Evolutionary conservation across 306 rosid species (phyloP).

Genomic region (Astragalus glycyphyllos): DNA sequence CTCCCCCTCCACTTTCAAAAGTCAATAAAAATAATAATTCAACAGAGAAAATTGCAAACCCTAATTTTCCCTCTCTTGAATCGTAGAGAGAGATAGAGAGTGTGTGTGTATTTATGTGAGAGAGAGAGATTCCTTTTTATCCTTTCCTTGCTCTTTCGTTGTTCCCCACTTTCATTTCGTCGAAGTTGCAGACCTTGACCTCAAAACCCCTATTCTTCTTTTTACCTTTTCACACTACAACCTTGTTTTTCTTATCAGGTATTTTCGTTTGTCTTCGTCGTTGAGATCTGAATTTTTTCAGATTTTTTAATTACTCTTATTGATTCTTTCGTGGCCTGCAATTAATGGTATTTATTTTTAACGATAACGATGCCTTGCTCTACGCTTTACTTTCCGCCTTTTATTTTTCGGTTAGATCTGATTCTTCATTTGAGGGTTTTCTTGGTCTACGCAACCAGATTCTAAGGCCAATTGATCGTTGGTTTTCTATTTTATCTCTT

Average conservation of each 20-base stretch:
- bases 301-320: not conserved
- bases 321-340: slow-evolving; percentile 33
- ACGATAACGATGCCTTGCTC: not conserved
- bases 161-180: slow-evolving; percentile 45
- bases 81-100: slow-evolving; percentile 14
- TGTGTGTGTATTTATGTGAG: not conserved
- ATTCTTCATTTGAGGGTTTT: not conserved
- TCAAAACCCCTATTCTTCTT: not conserved
- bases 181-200: slow-evolving; percentile 54
- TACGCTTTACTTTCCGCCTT: not conserved
- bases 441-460: slow-evolving; percentile 6
- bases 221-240: not conserved
- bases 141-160: slow-evolving; percentile 45
- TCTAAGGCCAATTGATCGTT: not conserved
- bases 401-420: slow-evolving; percentile 36
- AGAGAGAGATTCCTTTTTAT: slow-evolving; percentile 45
- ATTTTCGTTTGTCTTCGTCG: slow-evolving; percentile 23
- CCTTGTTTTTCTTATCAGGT: slow-evolving; percentile 41
- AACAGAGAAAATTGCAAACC: slow-evolving; percentile 47
- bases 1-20: not conserved
- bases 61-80: slow-evolving; percentile 41
- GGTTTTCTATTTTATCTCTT: not conserved
- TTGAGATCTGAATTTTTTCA: slow-evolving; percentile 31
- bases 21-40: slow-evolving; percentile 43
- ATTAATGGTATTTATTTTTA: slow-evolving; percentile 25